These are phyloP conservation scores for Erodium texanum DNA, from an alignment of 441 rosid genomes.

Conservation along the genomic window DNA sequence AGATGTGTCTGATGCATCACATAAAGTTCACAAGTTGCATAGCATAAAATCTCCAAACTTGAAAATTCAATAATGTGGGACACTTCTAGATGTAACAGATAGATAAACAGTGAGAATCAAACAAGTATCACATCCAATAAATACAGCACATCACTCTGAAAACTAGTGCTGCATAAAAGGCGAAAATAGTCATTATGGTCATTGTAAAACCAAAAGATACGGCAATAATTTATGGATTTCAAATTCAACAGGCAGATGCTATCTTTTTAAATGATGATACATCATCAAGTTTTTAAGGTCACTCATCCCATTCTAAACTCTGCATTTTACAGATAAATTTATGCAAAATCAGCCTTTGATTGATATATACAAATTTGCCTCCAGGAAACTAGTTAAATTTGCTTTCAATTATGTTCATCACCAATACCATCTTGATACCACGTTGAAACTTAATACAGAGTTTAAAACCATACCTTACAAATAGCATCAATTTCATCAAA, in stretches of 20 bases:
- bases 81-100: not conserved
- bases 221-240: not conserved
- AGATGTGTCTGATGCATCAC: not conserved
- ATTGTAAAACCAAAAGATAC: not conserved
- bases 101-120: not conserved
- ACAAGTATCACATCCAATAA: not conserved
- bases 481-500: constrained; percentile 99
- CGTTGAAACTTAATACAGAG: constrained; percentile 10
- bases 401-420: not conserved
- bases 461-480: constrained; percentile 65
- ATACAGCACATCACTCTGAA: not conserved
- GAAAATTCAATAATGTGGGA: not conserved
- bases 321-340: not conserved
- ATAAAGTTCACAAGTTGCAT: not conserved
- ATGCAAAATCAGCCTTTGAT: not conserved
- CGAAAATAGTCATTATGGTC: not conserved
- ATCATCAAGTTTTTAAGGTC: not conserved
- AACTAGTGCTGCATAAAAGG: not conserved
- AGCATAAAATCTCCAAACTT: not conserved
- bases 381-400: not conserved
- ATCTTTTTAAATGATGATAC: not conserved
- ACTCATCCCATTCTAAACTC: not conserved
- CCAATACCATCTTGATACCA: not conserved
- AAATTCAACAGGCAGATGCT: not conserved
- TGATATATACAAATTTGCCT: not conserved